A percentile compares a stretch with the other conserved stretches of the same genome.
phyloP scores from a whole-genome alignment of 352 stramenopile species.

The Phytophthora idaei region DNA sequence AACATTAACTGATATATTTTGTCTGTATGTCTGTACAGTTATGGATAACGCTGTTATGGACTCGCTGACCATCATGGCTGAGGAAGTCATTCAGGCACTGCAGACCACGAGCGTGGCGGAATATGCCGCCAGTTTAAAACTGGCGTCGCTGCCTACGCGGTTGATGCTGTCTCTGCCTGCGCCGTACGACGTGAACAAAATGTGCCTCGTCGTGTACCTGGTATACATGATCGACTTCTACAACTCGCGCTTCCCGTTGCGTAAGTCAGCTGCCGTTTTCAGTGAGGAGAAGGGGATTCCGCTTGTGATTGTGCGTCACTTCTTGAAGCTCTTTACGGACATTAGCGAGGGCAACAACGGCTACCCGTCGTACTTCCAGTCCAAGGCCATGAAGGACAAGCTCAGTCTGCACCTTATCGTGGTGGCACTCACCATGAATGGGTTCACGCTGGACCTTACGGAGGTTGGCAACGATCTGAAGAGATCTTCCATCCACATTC shows the following conservation, averaged over 20 bases:
- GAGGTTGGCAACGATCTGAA: slow-evolving; percentile 77
- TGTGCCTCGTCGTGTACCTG: slow-evolving; percentile 76
- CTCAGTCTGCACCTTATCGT: slow-evolving; percentile 78
- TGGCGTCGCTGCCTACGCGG: slow-evolving; percentile 61
- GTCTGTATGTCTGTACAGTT: slow-evolving; percentile 42
- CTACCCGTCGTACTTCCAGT: slow-evolving; percentile 69
- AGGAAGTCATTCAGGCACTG: slow-evolving; percentile 72
- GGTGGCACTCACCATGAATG: slow-evolving; percentile 74
- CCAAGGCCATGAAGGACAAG: slow-evolving; percentile 86
- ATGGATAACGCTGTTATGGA: slow-evolving; percentile 73
- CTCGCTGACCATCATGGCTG: slow-evolving; percentile 74
- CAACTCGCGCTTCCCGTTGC: slow-evolving; percentile 62
- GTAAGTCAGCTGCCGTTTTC: slow-evolving; percentile 67
- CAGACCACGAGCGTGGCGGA: slow-evolving; percentile 61
- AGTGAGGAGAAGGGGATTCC: slow-evolving; percentile 82
- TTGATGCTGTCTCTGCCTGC: slow-evolving; percentile 71
- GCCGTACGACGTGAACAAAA: slow-evolving; percentile 73
- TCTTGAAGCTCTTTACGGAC: slow-evolving; percentile 76
- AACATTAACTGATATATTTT: slow-evolving; percentile 5
- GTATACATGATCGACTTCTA: slow-evolving; percentile 77
- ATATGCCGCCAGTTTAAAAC: slow-evolving; percentile 48
- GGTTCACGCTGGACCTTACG: slow-evolving; percentile 78
- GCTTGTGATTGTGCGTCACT: slow-evolving; percentile 69
- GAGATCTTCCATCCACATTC: slow-evolving; percentile 51
- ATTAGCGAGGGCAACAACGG: slow-evolving; percentile 57